Evolutionary conservation across 371 early-diverging fungal species (phyloP).

Genomic region (Mucor lusitanicus): DNA sequence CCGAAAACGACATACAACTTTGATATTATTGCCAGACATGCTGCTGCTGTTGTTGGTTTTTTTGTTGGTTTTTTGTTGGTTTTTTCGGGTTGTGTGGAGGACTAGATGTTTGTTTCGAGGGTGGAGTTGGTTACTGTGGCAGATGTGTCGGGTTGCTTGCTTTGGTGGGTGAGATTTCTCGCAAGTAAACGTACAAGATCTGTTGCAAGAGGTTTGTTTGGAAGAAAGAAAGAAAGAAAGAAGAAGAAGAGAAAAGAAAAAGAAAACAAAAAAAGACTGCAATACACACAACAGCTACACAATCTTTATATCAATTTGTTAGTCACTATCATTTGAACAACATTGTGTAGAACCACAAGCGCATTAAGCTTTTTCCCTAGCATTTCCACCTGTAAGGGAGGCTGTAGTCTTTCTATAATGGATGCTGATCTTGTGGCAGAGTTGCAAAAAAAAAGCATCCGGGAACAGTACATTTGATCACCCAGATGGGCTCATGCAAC

Average conservation of each 20-base stretch:
- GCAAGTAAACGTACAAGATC: neutral
- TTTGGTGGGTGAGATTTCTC: neutral
- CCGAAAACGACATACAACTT: conserved; percentile 96
- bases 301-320: neutral
- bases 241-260: conserved; percentile 1
- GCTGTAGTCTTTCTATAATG: no score
- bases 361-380: no score
- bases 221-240: neutral
- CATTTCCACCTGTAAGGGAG: no score
- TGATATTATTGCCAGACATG: conserved; percentile 83
- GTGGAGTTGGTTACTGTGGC: neutral
- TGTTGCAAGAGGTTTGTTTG: neutral
- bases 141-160: neutral
- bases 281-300: neutral
- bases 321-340: no score
- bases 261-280: neutral
- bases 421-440: no score
- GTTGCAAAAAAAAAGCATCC: no score
- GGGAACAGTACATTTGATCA: no score
- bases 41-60: neutral
- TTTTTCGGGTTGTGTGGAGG: neutral
- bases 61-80: neutral
- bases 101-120: neutral
- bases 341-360: no score
- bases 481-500: no score